phyloP scores from a whole-genome alignment of 108 stramenopile species.

The Thalassiosira profunda region DNA sequence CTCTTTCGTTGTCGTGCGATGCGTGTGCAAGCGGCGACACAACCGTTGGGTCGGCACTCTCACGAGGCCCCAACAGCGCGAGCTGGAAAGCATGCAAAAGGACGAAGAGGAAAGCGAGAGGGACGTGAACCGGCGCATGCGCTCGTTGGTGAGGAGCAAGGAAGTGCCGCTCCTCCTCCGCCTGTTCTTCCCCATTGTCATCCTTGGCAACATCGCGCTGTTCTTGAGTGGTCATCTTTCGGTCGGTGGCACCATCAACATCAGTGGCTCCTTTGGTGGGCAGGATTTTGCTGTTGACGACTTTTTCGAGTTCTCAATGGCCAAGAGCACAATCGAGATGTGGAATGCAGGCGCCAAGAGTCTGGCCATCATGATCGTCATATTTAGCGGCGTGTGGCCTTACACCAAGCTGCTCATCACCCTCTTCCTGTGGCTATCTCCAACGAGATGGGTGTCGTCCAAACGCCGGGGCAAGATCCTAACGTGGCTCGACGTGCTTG shows the following conservation, averaged over 20 bases:
- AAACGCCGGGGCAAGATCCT: constrained; percentile 63
- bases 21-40: constrained; percentile 54
- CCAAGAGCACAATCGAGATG: constrained; percentile 68
- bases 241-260: constrained; percentile 74
- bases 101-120: constrained; percentile 24
- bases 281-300: constrained; percentile 54
- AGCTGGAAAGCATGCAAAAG: constrained; percentile 29
- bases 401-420: constrained; percentile 78
- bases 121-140: constrained; percentile 53
- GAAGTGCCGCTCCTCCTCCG: constrained; percentile 56
- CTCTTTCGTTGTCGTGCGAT: constrained; percentile 24
- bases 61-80: constrained; percentile 30
- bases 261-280: constrained; percentile 65
- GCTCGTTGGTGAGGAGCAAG: constrained; percentile 52
- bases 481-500: constrained; percentile 78
- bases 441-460: constrained; percentile 51
- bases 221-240: constrained; percentile 81
- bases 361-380: constrained; percentile 69
- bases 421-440: constrained; percentile 73
- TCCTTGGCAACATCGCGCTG: constrained; percentile 75
- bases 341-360: constrained; percentile 70
- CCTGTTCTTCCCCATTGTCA: constrained; percentile 59
- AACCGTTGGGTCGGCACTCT: constrained; percentile 54
- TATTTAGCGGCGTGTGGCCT: constrained; percentile 87
- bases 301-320: constrained; percentile 80